phyloP scores from a whole-genome alignment of 1,139 yeast genomes.

The Debaryomyces sp. region DNA sequence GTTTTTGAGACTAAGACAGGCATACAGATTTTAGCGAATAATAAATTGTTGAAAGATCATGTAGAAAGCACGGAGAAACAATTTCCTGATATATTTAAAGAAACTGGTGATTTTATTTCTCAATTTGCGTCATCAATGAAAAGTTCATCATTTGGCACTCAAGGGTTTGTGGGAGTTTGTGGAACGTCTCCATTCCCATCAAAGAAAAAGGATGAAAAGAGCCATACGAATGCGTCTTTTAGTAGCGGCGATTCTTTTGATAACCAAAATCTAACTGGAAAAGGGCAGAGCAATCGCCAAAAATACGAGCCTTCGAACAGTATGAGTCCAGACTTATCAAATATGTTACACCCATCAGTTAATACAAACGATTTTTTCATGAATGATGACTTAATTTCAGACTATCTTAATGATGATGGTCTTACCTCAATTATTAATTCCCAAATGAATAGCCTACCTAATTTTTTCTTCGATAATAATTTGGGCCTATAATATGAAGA shows the following conservation, averaged over 20 bases:
- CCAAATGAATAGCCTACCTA: slow-evolving; percentile 33
- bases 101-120: neutral
- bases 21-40: slow-evolving; percentile 17
- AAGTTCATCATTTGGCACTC: slow-evolving; percentile 8
- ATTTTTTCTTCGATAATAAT: slow-evolving; percentile 44
- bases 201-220: neutral
- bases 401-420: slow-evolving; percentile 21
- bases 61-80: slow-evolving; percentile 22
- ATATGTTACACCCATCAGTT: slow-evolving; percentile 22
- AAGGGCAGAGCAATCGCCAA: neutral
- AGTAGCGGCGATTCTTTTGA: neutral
- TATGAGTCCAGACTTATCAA: slow-evolving; percentile 25
- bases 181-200: slow-evolving; percentile 19
- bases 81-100: slow-evolving; percentile 26
- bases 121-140: neutral
- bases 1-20: slow-evolving; percentile 26
- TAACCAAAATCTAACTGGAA: neutral
- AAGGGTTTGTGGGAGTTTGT: slow-evolving; percentile 13
- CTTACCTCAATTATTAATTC: slow-evolving; percentile 18
- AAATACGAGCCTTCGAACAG: neutral
- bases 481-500: slow-evolving; percentile 28
- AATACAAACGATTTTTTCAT: slow-evolving; percentile 3
- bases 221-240: neutral
- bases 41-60: slow-evolving; percentile 24
- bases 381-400: slow-evolving; percentile 15